Evolutionary conservation across 257 asterid genomes (phyloP), one percentile per base, ranked within the genome.

Genomic region (Oldenlandia corymbosa): DNA sequence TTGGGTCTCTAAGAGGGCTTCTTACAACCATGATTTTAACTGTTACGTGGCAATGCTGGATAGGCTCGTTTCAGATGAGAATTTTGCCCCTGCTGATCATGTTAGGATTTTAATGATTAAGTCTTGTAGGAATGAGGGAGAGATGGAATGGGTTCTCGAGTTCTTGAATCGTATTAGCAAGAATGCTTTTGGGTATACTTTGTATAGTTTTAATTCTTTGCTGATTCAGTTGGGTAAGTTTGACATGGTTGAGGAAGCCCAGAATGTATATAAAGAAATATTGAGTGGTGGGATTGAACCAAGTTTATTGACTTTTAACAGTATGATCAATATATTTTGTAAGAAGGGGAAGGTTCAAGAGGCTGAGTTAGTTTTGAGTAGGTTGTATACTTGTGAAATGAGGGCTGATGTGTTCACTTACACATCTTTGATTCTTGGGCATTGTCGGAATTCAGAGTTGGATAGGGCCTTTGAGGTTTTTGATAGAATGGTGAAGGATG

Each of bases 341-440:
- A 91, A 88, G 92, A 80, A 70, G 68, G 98, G 97, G 64, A 85
- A 67, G 59, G 85, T 91, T 71, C 59, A 43, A 52, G 93, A 86
- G 80, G 97, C 97, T 64, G 85, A 76, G 81, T 56, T 71, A 78
- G 62, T 83, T 60, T 72, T 88, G 69, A 74, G 85, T 61, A 82
- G 82, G 76, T 75, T 86, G 23, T 78, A 74, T 75, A 84, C 72
- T 75, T 75, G 67, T 16, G 90, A 78, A 20, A 58, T 91, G 78
- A 54, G 58, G 53, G 95, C 98, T 2, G 97, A 91, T 75, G 97
- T 83, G 27, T 91, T 88, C 73, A 87, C 98, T 3, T 86, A 70
- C 62, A 83, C 97, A 3, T 88, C 93, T 39, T 72, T 91, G 68
- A 83, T 91, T 74, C 88, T 88, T 39, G 97, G 98, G 68, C 84